Evolutionary conservation across 2,329 filamentous ascomycete species (phyloP), one percentile per base, ranked within the genome.

Genomic region (Colletotrichum horii): DNA sequence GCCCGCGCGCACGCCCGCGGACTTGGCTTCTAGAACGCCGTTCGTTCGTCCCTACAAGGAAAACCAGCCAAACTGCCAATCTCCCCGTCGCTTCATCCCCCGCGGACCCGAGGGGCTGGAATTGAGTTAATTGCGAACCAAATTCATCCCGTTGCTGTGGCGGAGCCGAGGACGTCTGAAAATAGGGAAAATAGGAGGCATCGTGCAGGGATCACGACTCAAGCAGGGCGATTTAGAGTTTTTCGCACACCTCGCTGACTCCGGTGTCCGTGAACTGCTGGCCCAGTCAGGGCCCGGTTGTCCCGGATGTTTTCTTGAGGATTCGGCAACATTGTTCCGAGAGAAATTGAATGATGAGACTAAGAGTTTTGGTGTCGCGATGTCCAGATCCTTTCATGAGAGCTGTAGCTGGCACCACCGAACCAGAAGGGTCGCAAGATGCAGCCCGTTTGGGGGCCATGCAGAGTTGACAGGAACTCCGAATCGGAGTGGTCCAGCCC

Each of bases 191-290:
- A 73, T 73, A 75, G 74, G 70, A 68, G 34, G 34, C 16, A 16
- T 48, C 24, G 70, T 34, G 43, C 70, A 66, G 61, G 74, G 74
- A 65, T 73, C 74, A 75, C 70, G 74, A 75, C 74, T 75, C 74
- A 68, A 56, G 56, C 43, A 62, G 24, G 26, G 16, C 34, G 8
- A 8, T 28, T 68, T 73, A 75, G 58, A 75, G 70, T 75, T 75
- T 52, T 75, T 58, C 70, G 74, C 70, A 55, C 56, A 65, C 56
- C 60, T 75, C 58, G 64, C 70, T 56, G 28, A 67, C 64, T 8
- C 70, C 70, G 61, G 28, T 60, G 62, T 66, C 62, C 68, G 68
- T 43, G 38, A 43, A 34, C 38, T 43, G 48, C 15, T 43, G 48
- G 34, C 36, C 43, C 43, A 52, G n/a, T 22, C 43, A 52, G 11